Evolutionary conservation across 1,139 yeast species (phyloP).

Genomic region (Candida glucosophila): DNA sequence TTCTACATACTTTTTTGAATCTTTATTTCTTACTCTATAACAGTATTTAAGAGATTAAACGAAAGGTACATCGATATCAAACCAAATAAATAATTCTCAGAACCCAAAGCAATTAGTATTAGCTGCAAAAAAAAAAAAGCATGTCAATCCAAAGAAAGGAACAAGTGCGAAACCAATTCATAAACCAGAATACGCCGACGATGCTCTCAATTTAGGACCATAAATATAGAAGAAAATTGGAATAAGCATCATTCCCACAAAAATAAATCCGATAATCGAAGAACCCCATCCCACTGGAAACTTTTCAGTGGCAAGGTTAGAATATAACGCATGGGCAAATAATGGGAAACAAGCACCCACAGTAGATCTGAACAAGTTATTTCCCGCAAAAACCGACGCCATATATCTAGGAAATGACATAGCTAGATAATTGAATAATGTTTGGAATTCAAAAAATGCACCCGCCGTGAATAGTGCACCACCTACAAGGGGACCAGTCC

Average conservation of each 20-base stretch:
- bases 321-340: slow-evolving; percentile 45
- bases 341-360: slow-evolving; percentile 59
- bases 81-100: too few species aligned
- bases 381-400: slow-evolving; percentile 55
- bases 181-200: slow-evolving; percentile 32
- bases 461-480: slow-evolving; percentile 19
- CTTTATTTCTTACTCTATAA: too few species aligned
- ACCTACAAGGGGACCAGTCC: slow-evolving; percentile 26
- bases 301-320: slow-evolving; percentile 31
- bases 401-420: slow-evolving; percentile 46
- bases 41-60: too few species aligned
- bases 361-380: slow-evolving; percentile 41
- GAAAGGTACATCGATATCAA: too few species aligned
- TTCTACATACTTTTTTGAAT: too few species aligned
- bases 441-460: slow-evolving; percentile 23
- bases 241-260: slow-evolving; percentile 33
- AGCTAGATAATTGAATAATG: slow-evolving; percentile 43
- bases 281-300: slow-evolving; percentile 55
- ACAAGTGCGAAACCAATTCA: too few species aligned
- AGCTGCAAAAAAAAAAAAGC: too few species aligned
- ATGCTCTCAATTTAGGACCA: slow-evolving; percentile 42
- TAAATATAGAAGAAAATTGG: slow-evolving; percentile 39
- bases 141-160: too few species aligned
- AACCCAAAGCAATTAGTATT: too few species aligned
- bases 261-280: slow-evolving; percentile 36